phyloP scores from a whole-genome alignment of 2,329 filamentous ascomycete species.

The Penicillium aurantiogriseum region DNA sequence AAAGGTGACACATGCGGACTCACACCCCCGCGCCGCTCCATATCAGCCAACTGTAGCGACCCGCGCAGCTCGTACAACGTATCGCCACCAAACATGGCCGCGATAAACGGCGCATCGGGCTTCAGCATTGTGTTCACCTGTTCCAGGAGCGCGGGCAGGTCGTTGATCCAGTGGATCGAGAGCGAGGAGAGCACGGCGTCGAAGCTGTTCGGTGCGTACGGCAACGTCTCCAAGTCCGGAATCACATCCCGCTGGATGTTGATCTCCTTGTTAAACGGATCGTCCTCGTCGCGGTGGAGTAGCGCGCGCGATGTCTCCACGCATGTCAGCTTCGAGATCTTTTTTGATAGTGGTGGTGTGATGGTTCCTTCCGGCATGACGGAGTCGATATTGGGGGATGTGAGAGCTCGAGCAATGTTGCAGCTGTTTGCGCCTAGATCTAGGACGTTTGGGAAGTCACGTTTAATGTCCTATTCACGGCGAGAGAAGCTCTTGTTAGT shows the following conservation, averaged over 20 bases:
- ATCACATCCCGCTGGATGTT: conserved; percentile 73
- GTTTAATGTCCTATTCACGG: conserved; percentile 72
- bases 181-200: conserved; percentile 87
- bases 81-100: conserved; percentile 94
- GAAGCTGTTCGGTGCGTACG: conserved; percentile 73
- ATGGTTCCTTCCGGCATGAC: conserved; percentile 36
- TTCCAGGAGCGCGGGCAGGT: conserved; percentile 78
- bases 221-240: conserved; percentile 64
- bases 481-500: conserved; percentile 3
- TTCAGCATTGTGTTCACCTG: conserved; percentile 86
- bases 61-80: conserved; percentile 91
- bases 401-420: conserved; percentile 83
- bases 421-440: conserved; percentile 95
- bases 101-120: conserved; percentile 87
- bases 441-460: conserved; percentile 76
- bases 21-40: conserved; percentile 87
- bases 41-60: conserved; percentile 86
- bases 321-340: conserved; percentile 72
- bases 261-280: conserved; percentile 68
- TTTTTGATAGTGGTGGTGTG: conserved; percentile 60
- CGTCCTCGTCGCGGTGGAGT: conserved; percentile 71
- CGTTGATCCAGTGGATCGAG: conserved; percentile 96
- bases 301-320: conserved; percentile 76
- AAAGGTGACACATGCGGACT: conserved; percentile 87
- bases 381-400: conserved; percentile 64